Evolutionary conservation across 179 eudicot genomes (phyloP).

Genomic region (Spergularia azorica): DNA sequence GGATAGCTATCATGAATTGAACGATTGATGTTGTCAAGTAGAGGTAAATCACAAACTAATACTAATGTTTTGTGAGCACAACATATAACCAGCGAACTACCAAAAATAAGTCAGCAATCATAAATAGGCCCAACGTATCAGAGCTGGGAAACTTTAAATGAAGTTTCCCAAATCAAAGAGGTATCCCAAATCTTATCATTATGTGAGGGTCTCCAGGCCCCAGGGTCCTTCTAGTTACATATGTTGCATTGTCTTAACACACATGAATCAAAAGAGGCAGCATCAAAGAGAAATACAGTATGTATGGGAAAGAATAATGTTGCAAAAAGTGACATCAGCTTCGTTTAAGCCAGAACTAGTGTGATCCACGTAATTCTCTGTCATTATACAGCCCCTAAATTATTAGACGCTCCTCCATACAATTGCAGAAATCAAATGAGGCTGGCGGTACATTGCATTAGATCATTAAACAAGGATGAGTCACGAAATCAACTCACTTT

Average conservation of each 20-base stretch:
- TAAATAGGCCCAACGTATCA: not conserved
- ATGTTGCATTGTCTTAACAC: too few relatives aligned
- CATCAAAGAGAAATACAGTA: too few relatives aligned
- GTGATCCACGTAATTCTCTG: too few relatives aligned
- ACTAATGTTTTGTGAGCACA: not conserved
- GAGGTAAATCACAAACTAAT: not conserved
- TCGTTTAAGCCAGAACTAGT: too few relatives aligned
- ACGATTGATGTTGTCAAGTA: constrained; percentile 1
- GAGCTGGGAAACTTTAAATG: not conserved
- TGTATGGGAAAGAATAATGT: too few relatives aligned
- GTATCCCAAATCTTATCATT: not conserved
- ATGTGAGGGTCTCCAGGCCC: not conserved
- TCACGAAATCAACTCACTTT: not conserved
- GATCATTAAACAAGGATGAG: not conserved
- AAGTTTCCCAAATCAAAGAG: not conserved
- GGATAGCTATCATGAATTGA: constrained; percentile 58
- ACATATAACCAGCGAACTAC: not conserved
- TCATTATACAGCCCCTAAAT: not conserved
- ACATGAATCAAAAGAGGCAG: too few relatives aligned
- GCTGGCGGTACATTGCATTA: not conserved
- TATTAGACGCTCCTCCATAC: too few relatives aligned
- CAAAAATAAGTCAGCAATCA: not conserved
- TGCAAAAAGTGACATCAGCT: too few relatives aligned
- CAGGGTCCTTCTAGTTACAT: too few relatives aligned
- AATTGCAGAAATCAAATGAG: not conserved